Conservation (phyloP, 1,284 basidiomycete species). For the Naganishia albida region DNA sequence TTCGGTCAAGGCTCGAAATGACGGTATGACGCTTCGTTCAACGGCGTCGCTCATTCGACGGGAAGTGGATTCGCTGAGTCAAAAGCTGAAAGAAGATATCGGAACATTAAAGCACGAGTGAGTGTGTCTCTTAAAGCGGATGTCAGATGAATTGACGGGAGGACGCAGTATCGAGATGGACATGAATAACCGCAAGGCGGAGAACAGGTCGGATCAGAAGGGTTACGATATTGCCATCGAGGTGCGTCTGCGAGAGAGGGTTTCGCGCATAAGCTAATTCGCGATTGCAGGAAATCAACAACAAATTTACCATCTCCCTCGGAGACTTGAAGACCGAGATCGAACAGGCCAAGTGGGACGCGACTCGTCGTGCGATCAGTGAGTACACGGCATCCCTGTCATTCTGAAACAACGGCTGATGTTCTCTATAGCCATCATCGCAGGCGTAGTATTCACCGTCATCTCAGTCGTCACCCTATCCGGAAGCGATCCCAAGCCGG, state of each 20-base stretch:
- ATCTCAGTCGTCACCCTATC: constrained; percentile 38
- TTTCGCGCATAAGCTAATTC: not conserved
- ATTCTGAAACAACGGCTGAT: too few species aligned
- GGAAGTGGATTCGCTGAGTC: constrained; percentile 82
- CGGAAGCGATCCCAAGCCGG: constrained; percentile 20
- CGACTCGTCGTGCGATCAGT: constrained; percentile 82
- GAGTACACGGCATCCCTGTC: constrained; percentile 41
- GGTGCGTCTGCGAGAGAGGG: constrained; percentile 56
- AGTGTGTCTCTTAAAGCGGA: constrained; percentile 43
- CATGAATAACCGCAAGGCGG: constrained; percentile 88
- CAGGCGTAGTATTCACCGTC: constrained; percentile 45
- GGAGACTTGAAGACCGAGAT: constrained; percentile 84
- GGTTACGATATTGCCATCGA: constrained; percentile 84
- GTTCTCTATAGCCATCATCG: constrained; percentile 43
- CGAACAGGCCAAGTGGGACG: constrained; percentile 88
- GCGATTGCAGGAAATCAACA: constrained; percentile 70
- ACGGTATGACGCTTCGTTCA: constrained; percentile 75
- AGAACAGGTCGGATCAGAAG: constrained; percentile 85
- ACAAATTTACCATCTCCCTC: constrained; percentile 78
- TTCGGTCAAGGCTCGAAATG: constrained; percentile 78
- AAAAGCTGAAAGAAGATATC: constrained; percentile 93
- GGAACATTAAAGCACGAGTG: constrained; percentile 87
- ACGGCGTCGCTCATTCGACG: constrained; percentile 74
- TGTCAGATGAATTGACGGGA: too few species aligned
- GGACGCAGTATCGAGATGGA: constrained; percentile 83